Evolutionary conservation across 352 stramenopile genomes (phyloP).

Genomic region (Phytophthora fragariaefolia): DNA sequence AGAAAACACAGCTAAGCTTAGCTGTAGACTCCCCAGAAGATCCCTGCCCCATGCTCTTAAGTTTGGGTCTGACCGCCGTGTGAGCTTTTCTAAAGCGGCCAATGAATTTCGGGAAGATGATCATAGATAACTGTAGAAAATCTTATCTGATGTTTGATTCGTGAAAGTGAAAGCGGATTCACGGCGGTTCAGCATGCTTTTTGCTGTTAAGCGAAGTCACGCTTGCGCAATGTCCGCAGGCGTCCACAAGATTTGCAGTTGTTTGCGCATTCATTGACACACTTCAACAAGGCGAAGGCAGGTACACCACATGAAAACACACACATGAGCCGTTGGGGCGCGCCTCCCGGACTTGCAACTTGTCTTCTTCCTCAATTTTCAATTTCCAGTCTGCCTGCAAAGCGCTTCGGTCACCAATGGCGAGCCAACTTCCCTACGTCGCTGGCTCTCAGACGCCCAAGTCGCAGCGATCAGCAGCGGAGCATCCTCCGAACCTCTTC

Average conservation of each 20-base stretch:
- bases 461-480: not conserved
- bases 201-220: no score
- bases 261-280: constrained; percentile 17
- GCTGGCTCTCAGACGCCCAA: constrained; percentile 21
- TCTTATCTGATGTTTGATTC: no score
- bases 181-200: no score
- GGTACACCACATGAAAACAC: not conserved
- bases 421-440: constrained; percentile 11
- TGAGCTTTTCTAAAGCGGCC: no score
- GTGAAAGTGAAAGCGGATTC: no score
- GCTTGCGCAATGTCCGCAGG: constrained; percentile 24
- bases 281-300: constrained; percentile 21
- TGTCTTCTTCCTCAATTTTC: constrained; percentile 14
- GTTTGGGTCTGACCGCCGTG: no score
- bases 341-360: not conserved
- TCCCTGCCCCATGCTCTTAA: no score
- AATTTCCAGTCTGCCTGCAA: constrained; percentile 8
- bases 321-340: not conserved
- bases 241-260: constrained; percentile 4
- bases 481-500: constrained; percentile 17
- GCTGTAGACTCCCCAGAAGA: no score
- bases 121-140: no score
- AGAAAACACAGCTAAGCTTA: no score
- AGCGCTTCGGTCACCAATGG: constrained; percentile 2
- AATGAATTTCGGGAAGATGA: no score